Percentiles rank a stretch among this genome's conserved stretches.
These are phyloP conservation scores for Vitis amurensis DNA, from an alignment of 164 flowering plant species.

Conservation along the genomic window DNA sequence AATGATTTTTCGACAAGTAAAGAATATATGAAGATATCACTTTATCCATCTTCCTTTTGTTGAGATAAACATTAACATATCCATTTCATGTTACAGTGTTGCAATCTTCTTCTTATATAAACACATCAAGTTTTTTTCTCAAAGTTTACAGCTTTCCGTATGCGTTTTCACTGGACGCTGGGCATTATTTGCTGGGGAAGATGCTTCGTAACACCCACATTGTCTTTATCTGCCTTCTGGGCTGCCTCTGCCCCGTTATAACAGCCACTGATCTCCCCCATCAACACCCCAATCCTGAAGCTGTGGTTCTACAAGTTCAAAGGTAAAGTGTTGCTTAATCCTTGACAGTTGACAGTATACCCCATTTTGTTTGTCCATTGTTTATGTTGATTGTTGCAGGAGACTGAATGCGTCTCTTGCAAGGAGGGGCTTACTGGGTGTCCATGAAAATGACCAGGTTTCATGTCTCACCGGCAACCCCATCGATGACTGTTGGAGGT, in stretches of 20 bases:
- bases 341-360: too few relatives aligned
- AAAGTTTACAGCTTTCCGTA: constrained; percentile 15
- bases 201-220: constrained; percentile 38
- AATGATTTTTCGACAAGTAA: too few relatives aligned
- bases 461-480: constrained; percentile 69
- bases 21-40: too few relatives aligned
- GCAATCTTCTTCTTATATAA: constrained; percentile 23
- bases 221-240: constrained; percentile 25
- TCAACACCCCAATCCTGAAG: constrained; percentile 69
- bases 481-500: constrained; percentile 83
- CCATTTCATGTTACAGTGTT: neutral
- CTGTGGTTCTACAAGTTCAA: constrained; percentile 52
- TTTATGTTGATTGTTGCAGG: constrained; percentile 31
- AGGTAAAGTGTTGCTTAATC: constrained; percentile 26
- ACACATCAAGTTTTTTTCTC: constrained; percentile 18
- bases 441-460: constrained; percentile 21
- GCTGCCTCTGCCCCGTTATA: constrained; percentile 12
- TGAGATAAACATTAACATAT: too few relatives aligned
- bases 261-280: constrained; percentile 36
- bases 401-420: constrained; percentile 47
- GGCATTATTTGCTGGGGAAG: neutral
- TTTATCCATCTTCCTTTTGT: too few relatives aligned
- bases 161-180: too few relatives aligned
- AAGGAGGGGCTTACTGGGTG: constrained; percentile 31
- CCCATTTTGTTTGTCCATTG: constrained; percentile 8